Evolutionary conservation across 1,284 basidiomycete genomes (phyloP), one percentile per base, ranked within the genome.

Genomic region (Ganoderma lingzhi): DNA sequence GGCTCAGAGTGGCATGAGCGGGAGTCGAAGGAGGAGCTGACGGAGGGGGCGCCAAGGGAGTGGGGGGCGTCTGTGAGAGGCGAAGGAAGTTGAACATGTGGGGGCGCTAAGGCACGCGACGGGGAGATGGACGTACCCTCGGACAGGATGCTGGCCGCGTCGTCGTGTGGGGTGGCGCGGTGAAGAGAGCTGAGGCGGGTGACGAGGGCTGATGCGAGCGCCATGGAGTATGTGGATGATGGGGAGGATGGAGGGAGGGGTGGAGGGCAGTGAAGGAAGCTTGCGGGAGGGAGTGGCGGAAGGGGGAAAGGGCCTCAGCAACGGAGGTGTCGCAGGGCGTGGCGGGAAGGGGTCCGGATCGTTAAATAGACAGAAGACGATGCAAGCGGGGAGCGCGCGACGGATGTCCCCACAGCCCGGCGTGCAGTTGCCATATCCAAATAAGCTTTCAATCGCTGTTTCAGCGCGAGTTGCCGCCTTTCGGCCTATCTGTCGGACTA

Each of bases 91-190:
- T 64, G 67, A 73, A 63, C 65, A 71, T 44, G 65, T 32, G 66
- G 65, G 37, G 44, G 62, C 68, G 58, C 48, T 45, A 44, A 12
- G 63, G 62, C 37, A 39, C 59, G 32, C 15, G 62, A 35, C 12
- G 48, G 35, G n/a, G 56, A 32, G 41, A 60, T 45, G 59, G 41
- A 76, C 78, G 59, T 67, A 79, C 78, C 78, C 70, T 78, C 76
- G 32, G 78, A 79, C 35, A 72, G 60, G 70, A 78, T 71, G 69
- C 76, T 77, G 8, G 74, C 69, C n/a, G 71, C 71, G 67, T 76
- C 76, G 60, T 68, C 73, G 15, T 32, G 69, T 48, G 65, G 71
- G 71, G 66, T 61, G 71, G 64, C 67, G 68, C 56, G 74, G 66
- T 62, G 73, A n/a, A 67, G 70, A 53, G 76, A 72, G 66, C 62